Base-by-base conservation (phyloP, 495 filamentous ascomycete genomes). In the Xylaria venustula region DNA sequence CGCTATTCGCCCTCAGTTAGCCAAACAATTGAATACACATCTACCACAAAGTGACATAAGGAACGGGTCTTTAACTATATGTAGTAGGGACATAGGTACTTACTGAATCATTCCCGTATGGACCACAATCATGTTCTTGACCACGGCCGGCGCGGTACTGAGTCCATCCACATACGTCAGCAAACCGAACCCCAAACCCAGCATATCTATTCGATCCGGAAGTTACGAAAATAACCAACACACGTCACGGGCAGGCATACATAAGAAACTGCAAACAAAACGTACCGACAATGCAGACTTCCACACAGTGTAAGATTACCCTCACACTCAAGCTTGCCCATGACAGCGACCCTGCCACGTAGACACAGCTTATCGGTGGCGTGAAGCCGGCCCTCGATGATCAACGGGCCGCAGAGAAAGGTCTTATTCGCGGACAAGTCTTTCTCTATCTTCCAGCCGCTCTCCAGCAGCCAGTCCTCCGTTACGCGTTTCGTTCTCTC, bases 281-380 rank as follows among this genome's bases (percentile, higher is more conserved):
- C 50, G 5, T 34, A 55, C 53, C 37, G 25, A 23, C 41, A 37
- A 8, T 26, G 7, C 14, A 45, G 4, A 7, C 6, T 34, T 45
- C 53, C 53, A 6, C n/a, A 19, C 20, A 45, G 53, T 17, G 25
- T 55, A 15, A 55, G 40, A 40, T 28, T 45, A 1, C 53, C 37
- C 37, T 55, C 53, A 25, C 53, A 55, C 1, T 55, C 26, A 0
- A 55, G 37, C 26, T 34, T 32, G 0, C 26, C 25, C 0, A 34
- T 45, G 17, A 55, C 40, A n/a, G 32, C 9, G n/a, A 45, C 30
- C 14, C 32, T 25, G 1, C 53, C 37, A 5, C n/a, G 4, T 17
- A 55, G n/a, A 26, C 37, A 55, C 26, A 55, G 8, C 40, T 55
- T 45, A 25, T 55, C 37, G 1, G 53, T 55, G 8, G 37, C 53